Base-by-base conservation (phyloP, 2,329 filamentous ascomycete genomes). In the Alternaria hordeiaustralica region DNA sequence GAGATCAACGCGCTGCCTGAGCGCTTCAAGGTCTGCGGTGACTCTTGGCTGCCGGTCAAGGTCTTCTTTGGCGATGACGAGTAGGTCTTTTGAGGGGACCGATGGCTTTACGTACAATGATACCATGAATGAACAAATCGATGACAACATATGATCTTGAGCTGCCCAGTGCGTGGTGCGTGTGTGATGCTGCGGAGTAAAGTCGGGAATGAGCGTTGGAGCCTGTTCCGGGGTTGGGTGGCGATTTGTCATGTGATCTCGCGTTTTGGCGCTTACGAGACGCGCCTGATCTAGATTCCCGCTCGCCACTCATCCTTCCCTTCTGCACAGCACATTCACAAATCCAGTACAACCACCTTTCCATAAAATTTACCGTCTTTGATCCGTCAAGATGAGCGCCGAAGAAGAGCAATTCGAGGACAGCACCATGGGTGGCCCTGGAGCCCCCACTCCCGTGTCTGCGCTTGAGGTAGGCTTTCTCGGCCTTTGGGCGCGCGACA, bases 371-470 rank as follows among this genome's bases (percentile, higher is more conserved):
- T 9, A 45, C 28, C 49, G 9, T 28, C 23, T 33, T 46, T 59
- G 18, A 25, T 36, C 43, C 47, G 3, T n/a, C 55, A 71, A 64
- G 9, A 86, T 86, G 84, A 84, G 80, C 65, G 77, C 78, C 63
- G 84, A 87, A 68, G 81, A 83, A 63, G 85, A 87, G 53, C 92
- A 96, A 69, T 88, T 89, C 71, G 94, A 96, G 61, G 71, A 73
- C 3, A 86, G 87, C 72, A 87, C 89, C 65, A 87, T 89, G 75
- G 89, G 91, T 60, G 94, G 92, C 11, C 95, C 95, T 61, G 96
- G 96, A 68, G 96, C 96, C n/a, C 96, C 96, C 3, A 97, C 94
- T 60, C 94, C 95, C 50, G 86, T 99, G 26, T 85, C 87, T 51
- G 92, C 92, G 50, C 86, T 99, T 4, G 95, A 98, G 87, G 95